These are phyloP conservation scores for Fusarium globosum DNA, from an alignment of 2,329 filamentous ascomycete species.

Conservation along the genomic window DNA sequence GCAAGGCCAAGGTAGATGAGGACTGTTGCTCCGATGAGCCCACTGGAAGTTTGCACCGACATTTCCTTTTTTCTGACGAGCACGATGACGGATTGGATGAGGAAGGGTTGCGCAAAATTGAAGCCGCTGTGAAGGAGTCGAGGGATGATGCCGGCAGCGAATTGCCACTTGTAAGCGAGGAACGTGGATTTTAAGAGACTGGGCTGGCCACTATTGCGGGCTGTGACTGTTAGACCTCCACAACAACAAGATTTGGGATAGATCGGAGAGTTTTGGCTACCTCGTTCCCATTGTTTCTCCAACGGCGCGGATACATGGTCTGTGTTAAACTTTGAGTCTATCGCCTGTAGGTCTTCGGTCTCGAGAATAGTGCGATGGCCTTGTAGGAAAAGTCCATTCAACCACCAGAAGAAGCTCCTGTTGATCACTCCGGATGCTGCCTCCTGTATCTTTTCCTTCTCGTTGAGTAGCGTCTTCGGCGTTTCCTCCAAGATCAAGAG, in stretches of 20 bases:
- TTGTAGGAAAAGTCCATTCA: constrained; percentile 47
- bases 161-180: constrained; percentile 44
- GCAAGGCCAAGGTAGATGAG: constrained; percentile 57
- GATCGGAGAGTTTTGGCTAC: not conserved
- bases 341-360: constrained; percentile 40
- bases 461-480: constrained; percentile 41
- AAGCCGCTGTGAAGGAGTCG: constrained; percentile 55
- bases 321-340: constrained; percentile 47
- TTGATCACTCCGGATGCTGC: constrained; percentile 49
- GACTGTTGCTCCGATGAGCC: constrained; percentile 55
- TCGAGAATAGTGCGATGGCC: constrained; percentile 42
- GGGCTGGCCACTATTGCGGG: constrained; percentile 28
- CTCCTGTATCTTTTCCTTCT: constrained; percentile 46
- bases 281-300: constrained; percentile 38
- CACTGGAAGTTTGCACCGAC: constrained; percentile 47
- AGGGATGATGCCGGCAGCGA: constrained; percentile 50
- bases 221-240: not conserved
- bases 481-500: constrained; percentile 49
- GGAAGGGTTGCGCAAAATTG: constrained; percentile 58
- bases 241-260: rapidly evolving
- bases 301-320: constrained; percentile 30
- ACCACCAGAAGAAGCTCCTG: constrained; percentile 52
- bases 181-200: constrained; percentile 45
- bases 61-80: constrained; percentile 47
- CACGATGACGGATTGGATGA: constrained; percentile 52